Base-by-base conservation (phyloP, 352 stramenopile genomes). In the Globisporangium barbulae region DNA sequence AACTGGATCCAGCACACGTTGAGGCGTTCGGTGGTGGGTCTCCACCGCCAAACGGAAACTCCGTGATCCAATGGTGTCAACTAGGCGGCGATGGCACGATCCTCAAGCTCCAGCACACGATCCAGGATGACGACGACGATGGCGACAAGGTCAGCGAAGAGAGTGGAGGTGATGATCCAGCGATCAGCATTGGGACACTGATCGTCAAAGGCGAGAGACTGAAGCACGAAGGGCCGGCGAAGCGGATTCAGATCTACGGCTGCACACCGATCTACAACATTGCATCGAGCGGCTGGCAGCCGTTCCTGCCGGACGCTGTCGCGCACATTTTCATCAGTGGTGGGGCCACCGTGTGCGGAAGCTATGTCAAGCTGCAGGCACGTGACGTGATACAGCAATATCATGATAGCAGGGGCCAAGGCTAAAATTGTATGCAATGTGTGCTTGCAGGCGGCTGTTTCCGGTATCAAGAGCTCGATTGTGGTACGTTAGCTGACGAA, bases 61-160 rank as follows among this genome's bases (percentile, higher is more conserved):
- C 59, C 22, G 61, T 67, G 4, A 78, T 92, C 28, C 67, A 73
- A 42, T 93, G 87, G 87, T 95, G 87, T 30, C 87, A 95, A 52
- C 70, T 93, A 15, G 87, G 84, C 39, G 83, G 78, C 39, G 85
- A 91, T 33, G 87, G 87, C 15, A 90, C 87, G 3, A 91, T 93
- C 56, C 50, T 93, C 7, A 88, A 88, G 44, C 22, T 80, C 19
- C 76, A 83, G 28, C 74, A 84, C 63, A 68, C 65, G 10, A 55
- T 66, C 1, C 71, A 70, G 31, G 52, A 69, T 17, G 44, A 63
- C 33, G 52, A 66, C 52, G n/a, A n/a, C n/a, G n/a, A n/a, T n/a
- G 41, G 25, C 12, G 28, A 49, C 30, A 31, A 39, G 2, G 2
- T 1, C 1, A 61, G 55, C 30, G 58, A 69, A n/a, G 48, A 42